phyloP scores from a whole-genome alignment of 805 yeast species.

The Diddensiella santjacobensis region DNA sequence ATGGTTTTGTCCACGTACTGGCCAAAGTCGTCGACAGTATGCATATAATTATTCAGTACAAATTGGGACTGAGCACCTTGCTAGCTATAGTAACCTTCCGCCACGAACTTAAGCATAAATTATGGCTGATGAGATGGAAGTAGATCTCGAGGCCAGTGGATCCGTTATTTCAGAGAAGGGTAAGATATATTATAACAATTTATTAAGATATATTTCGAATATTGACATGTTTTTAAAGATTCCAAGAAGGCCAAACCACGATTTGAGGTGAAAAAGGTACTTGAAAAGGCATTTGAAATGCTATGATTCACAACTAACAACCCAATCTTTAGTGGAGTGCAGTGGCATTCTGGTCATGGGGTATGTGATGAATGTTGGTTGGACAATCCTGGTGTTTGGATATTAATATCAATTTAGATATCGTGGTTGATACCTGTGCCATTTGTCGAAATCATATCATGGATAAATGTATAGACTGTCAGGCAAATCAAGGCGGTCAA shows the following conservation, averaged over 20 bases:
- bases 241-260: constrained; percentile 47
- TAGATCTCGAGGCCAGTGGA: constrained; percentile 14
- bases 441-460: constrained; percentile 96
- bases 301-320: background rate
- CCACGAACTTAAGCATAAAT: too few relatives aligned
- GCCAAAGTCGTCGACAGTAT: background rate
- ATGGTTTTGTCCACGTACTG: background rate
- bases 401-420: constrained; percentile 39
- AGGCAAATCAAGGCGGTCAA: constrained; percentile 66
- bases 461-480: constrained; percentile 97
- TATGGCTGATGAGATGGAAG: constrained; percentile 20
- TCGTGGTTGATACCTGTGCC: constrained; percentile 93
- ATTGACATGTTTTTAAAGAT: background rate
- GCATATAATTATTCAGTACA: too few relatives aligned
- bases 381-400: background rate
- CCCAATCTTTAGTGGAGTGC: constrained; percentile 73
- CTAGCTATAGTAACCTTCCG: background rate
- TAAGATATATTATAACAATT: background rate
- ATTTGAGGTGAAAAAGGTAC: constrained; percentile 79
- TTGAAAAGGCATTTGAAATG: background rate
- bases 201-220: background rate
- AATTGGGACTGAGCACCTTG: background rate
- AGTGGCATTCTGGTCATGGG: constrained; percentile 99
- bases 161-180: constrained; percentile 2
- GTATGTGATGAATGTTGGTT: constrained; percentile 36